phyloP scores from a whole-genome alignment of 2,329 filamentous ascomycete species.

The Colletotrichum horii region DNA sequence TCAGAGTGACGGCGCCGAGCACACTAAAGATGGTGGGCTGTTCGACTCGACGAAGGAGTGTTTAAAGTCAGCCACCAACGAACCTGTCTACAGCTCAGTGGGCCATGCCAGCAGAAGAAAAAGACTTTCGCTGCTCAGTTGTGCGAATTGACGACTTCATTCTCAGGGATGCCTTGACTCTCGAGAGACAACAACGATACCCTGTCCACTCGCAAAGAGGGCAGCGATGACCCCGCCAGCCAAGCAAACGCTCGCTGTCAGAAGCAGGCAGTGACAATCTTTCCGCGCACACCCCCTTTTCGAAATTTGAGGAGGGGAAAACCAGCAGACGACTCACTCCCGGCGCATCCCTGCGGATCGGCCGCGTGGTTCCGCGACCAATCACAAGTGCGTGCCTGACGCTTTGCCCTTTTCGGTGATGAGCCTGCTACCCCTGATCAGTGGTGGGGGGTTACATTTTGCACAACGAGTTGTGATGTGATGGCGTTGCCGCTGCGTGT shows the following conservation, averaged over 20 bases:
- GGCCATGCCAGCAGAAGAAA: not conserved
- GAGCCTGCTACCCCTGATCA: conserved; percentile 3
- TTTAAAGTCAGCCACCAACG: not conserved
- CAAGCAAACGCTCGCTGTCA: conserved; percentile 1
- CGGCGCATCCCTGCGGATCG: conserved; percentile 32
- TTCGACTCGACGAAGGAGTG: not conserved
- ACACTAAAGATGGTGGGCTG: not conserved
- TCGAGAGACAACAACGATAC: not conserved
- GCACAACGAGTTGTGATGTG: not conserved
- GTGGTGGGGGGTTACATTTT: not conserved
- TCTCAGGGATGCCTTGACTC: not conserved
- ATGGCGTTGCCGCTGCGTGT: not conserved
- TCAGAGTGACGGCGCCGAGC: not conserved
- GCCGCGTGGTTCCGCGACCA: conserved; percentile 40
- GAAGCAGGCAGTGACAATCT: conserved; percentile 23
- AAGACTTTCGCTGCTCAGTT: not conserved
- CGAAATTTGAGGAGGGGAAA: conserved; percentile 23
- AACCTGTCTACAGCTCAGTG: not conserved
- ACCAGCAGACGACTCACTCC: conserved; percentile 4
- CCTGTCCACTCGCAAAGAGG: not conserved
- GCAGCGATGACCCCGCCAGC: not conserved
- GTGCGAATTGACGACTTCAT: not conserved
- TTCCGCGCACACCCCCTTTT: conserved; percentile 10
- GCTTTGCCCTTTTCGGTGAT: conserved; percentile 33
- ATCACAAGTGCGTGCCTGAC: conserved; percentile 44